These are phyloP conservation scores for Erucastrum elatum DNA, from an alignment of 345 rosid species.

Conservation along the genomic window DNA sequence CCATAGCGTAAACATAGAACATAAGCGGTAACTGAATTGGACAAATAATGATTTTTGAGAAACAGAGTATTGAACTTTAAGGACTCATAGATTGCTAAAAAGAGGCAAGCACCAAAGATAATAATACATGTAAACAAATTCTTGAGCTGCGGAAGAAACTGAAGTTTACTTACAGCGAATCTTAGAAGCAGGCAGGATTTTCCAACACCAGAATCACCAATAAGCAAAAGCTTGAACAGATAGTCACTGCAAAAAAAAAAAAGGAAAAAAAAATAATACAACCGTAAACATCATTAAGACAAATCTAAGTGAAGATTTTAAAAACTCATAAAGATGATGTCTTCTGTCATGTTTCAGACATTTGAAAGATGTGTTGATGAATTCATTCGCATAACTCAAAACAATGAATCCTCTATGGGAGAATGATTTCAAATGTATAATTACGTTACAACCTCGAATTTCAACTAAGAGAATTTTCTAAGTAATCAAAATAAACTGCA, in stretches of 20 bases:
- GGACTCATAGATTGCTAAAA: neutral
- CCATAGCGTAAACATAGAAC: neutral
- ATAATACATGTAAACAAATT: neutral
- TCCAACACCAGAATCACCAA: conserved; percentile 52
- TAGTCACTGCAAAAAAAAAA: conserved; percentile 35
- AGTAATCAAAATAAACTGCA: neutral
- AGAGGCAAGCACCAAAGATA: neutral
- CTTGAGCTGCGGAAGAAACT: neutral
- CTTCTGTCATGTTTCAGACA: neutral
- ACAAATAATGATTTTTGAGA: neutral
- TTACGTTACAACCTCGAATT: neutral
- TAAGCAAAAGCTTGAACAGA: conserved; percentile 48
- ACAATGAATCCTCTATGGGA: neutral
- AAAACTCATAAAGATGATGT: neutral
- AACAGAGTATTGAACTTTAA: neutral
- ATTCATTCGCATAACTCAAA: neutral
- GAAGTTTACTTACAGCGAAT: conserved; percentile 42
- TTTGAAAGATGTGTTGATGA: neutral
- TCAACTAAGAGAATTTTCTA: neutral
- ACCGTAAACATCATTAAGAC: neutral
- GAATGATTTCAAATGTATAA: neutral
- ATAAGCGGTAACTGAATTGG: neutral
- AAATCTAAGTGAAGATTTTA: neutral
- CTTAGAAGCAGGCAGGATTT: conserved; percentile 49
- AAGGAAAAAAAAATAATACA: neutral